These are phyloP conservation scores for Globisporangium abappressorium DNA, from an alignment of 352 stramenopile species.

Conservation along the genomic window DNA sequence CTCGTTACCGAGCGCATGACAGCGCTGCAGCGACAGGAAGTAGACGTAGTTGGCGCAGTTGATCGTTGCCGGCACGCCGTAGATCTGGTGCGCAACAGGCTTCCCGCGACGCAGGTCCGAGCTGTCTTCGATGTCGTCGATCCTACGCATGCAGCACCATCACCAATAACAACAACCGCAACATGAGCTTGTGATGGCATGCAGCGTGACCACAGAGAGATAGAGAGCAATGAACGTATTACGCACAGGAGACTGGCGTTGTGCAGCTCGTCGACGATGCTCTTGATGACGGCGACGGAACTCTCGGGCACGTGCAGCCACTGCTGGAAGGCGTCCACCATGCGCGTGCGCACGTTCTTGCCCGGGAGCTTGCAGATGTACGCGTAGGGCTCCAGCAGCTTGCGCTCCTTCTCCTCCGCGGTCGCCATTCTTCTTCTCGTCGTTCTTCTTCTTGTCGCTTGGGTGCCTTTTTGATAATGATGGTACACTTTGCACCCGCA, in stretches of 20 bases:
- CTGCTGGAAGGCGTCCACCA: conserved; percentile 89
- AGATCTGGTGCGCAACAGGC: conserved; percentile 95
- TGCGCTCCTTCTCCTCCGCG: conserved; percentile 34
- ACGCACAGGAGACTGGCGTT: conserved; percentile 92
- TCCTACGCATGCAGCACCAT: conserved; percentile 28
- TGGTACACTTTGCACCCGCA: background rate
- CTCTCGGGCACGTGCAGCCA: conserved; percentile 67
- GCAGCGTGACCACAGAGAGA: background rate
- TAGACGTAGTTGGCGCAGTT: conserved; percentile 99
- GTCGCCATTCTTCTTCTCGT: conserved; percentile 9
- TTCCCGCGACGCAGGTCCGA: conserved; percentile 93
- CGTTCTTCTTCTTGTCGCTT: conserved; percentile 19
- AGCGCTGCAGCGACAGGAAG: conserved; percentile 94
- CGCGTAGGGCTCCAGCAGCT: conserved; percentile 83
- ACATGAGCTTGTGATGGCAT: background rate
- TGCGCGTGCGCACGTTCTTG: conserved; percentile 86
- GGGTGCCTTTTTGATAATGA: conserved; percentile 12
- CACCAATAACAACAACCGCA: background rate
- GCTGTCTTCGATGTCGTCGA: conserved; percentile 99
- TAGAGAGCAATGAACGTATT: background rate
- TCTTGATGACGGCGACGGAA: conserved; percentile 80
- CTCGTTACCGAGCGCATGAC: conserved; percentile 82
- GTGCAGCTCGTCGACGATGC: conserved; percentile 95
- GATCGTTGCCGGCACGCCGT: conserved; percentile 94
- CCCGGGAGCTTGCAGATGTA: conserved; percentile 86